Evolutionary conservation across 2,329 filamentous ascomycete genomes (phyloP), one percentile per base, ranked within the genome.

Genomic region (Fusarium sp.): DNA sequence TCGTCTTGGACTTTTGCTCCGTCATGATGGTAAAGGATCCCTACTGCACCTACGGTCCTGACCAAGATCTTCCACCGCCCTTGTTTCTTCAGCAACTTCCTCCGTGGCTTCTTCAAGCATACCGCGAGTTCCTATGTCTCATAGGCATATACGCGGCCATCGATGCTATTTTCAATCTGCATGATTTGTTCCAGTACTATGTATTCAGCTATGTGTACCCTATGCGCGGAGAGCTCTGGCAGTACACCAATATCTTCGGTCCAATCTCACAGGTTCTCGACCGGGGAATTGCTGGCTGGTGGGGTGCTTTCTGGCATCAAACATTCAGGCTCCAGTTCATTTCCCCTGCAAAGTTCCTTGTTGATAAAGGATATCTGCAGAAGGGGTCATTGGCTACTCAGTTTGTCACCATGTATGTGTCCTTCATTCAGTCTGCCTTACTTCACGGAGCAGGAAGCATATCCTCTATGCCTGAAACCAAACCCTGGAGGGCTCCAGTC

Each of bases 271-370:
- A 83, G 27, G 83, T 95, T 3, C 80, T 90, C 14, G 88, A 94
- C 66, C 84, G 88, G 63, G 95, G 95, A 0, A 83, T 98, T 3
- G 86, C 88, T 1, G 95, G 94, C 1, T 92, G 91, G 81, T 98
- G 95, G 95, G 90, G 92, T 46, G 85, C 84, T 24, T 95, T 90
- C 86, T 98, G 95, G 95, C 95, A 98, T 79, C 95, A 98, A 80
- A 90, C 91, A 5, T 97, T 97, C 81, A 91, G 94, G 1, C 86
- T 89, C 59, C 89, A 88, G 4, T 94, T 95, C 76, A 81, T 87
- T 42, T 86, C 89, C 6, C 90, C 91, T 0, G 82, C 86, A 1
- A 79, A 79, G 3, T 87, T 83, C 74, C 73, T 91, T 59, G 77
- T 79, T 11, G 71, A 78, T 66, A 56, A 66, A 43, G 80, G 84